These are phyloP conservation scores for Cucurbita ficifolia DNA, from an alignment of 306 rosid species.

Conservation along the genomic window DNA sequence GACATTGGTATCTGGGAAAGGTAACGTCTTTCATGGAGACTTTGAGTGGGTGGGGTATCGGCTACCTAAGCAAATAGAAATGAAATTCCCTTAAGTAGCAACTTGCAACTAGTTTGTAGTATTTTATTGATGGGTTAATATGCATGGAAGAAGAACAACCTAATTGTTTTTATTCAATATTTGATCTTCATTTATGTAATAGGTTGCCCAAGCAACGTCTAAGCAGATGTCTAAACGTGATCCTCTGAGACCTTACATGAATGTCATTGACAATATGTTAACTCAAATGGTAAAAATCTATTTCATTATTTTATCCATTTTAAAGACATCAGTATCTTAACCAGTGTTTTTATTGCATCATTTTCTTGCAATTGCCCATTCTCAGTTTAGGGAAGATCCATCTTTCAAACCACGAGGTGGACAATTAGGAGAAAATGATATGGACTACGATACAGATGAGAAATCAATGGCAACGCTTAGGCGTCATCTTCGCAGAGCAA, in stretches of 20 bases:
- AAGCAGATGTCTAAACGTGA: constrained; percentile 90
- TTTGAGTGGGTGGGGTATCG: background rate
- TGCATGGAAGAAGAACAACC: background rate
- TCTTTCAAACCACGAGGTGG: constrained; percentile 97
- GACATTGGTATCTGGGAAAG: background rate
- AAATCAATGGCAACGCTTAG: constrained; percentile 96
- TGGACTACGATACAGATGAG: constrained; percentile 97
- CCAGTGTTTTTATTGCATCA: constrained; percentile 8
- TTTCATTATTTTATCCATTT: constrained; percentile 3
- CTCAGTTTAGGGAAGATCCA: constrained; percentile 81
- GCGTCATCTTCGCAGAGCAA: constrained; percentile 84
- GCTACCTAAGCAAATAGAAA: background rate
- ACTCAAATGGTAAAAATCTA: constrained; percentile 54
- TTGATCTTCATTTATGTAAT: background rate
- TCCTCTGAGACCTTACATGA: constrained; percentile 84
- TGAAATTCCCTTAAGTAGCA: background rate
- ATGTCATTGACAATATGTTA: constrained; percentile 64
- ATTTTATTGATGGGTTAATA: background rate
- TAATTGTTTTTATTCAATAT: background rate
- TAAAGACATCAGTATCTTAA: constrained; percentile 1
- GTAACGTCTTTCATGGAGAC: background rate
- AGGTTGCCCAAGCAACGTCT: constrained; percentile 98
- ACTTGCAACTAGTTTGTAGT: background rate
- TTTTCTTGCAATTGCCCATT: constrained; percentile 14
- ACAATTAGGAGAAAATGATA: constrained; percentile 69